Percentiles rank a stretch among this genome's conserved stretches.
These are phyloP conservation scores for Lipomyces lipofer DNA, from an alignment of 805 yeast species.

Conservation along the genomic window DNA sequence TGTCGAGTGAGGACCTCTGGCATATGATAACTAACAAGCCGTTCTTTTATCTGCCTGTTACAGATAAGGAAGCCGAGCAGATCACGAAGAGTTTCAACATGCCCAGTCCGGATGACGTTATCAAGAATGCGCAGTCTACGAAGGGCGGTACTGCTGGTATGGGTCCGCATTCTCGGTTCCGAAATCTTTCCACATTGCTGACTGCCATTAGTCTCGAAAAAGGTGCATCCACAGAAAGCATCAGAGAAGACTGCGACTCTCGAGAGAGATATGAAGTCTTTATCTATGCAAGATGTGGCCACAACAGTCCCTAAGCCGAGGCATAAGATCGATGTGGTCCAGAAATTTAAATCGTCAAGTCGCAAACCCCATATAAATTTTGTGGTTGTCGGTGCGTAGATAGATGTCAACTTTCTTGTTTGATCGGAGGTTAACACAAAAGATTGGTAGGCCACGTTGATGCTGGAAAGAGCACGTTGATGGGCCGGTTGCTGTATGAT, in stretches of 20 bases:
- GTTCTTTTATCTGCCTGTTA: conserved; percentile 40
- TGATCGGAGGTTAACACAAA: neutral
- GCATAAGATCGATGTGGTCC: conserved; percentile 46
- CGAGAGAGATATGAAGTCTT: conserved; percentile 15
- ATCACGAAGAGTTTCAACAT: conserved; percentile 55
- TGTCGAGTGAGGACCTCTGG: conserved; percentile 28
- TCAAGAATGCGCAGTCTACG: conserved; percentile 55
- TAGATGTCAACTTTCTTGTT: neutral
- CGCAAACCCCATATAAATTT: conserved; percentile 63
- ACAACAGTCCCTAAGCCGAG: conserved; percentile 44
- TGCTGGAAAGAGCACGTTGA: conserved; percentile 78
- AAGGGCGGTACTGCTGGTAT: conserved; percentile 18
- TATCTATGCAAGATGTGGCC: conserved; percentile 22
- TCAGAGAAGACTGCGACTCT: conserved; percentile 4
- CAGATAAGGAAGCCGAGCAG: conserved; percentile 39
- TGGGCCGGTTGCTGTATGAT: conserved; percentile 72
- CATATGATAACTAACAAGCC: conserved; percentile 44
- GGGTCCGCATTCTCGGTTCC: too few relatives aligned
- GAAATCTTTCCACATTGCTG: conserved; percentile 8
- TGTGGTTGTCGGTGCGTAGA: conserved; percentile 69
- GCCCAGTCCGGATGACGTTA: conserved; percentile 83
- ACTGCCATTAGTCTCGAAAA: conserved; percentile 2
- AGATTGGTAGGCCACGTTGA: conserved; percentile 71
- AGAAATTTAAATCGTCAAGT: conserved; percentile 43
- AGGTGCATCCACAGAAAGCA: neutral